Evolutionary conservation across 495 filamentous ascomycete species (phyloP).

Genomic region (Neurospora africana): DNA sequence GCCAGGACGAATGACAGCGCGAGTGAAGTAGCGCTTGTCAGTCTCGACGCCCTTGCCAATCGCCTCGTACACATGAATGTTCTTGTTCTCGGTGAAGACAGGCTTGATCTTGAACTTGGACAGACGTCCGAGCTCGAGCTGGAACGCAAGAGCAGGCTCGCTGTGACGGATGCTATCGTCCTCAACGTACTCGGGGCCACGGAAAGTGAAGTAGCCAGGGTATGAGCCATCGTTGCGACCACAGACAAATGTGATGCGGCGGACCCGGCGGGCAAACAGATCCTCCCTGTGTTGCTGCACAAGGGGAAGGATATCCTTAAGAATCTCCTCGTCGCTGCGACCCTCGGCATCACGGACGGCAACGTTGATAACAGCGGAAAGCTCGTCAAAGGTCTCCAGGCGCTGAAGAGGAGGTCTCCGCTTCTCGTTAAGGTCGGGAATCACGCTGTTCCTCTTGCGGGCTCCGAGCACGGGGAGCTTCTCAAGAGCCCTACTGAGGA

Average conservation of each 20-base stretch:
- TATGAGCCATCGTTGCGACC: slow-evolving; percentile 91
- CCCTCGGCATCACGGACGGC: slow-evolving; percentile 85
- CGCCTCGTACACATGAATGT: slow-evolving; percentile 97
- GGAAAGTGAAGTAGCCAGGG: slow-evolving; percentile 96
- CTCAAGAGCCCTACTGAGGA: slow-evolving; percentile 70
- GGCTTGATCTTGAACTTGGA: slow-evolving; percentile 96
- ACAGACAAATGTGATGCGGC: slow-evolving; percentile 91
- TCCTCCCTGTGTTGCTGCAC: slow-evolving; percentile 80
- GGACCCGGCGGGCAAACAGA: slow-evolving; percentile 65
- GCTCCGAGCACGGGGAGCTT: slow-evolving; percentile 51
- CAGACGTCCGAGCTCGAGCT: slow-evolving; percentile 86
- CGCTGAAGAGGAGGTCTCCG: slow-evolving; percentile 44
- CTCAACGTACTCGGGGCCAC: slow-evolving; percentile 79
- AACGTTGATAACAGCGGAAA: slow-evolving; percentile 84
- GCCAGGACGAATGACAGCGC: slow-evolving; percentile 84
- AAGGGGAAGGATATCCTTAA: slow-evolving; percentile 60
- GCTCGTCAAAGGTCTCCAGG: slow-evolving; percentile 51
- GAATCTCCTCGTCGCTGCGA: slow-evolving; percentile 70
- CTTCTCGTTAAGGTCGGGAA: slow-evolving; percentile 63
- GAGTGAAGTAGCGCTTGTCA: slow-evolving; percentile 96
- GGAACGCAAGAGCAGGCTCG: slow-evolving; percentile 94
- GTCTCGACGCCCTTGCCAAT: slow-evolving; percentile 86
- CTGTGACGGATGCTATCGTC: slow-evolving; percentile 93
- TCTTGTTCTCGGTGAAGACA: slow-evolving; percentile 96
- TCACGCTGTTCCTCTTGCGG: slow-evolving; percentile 30